Evolutionary conservation across 805 yeast species (phyloP).

Genomic region (Yarrowia sp.): DNA sequence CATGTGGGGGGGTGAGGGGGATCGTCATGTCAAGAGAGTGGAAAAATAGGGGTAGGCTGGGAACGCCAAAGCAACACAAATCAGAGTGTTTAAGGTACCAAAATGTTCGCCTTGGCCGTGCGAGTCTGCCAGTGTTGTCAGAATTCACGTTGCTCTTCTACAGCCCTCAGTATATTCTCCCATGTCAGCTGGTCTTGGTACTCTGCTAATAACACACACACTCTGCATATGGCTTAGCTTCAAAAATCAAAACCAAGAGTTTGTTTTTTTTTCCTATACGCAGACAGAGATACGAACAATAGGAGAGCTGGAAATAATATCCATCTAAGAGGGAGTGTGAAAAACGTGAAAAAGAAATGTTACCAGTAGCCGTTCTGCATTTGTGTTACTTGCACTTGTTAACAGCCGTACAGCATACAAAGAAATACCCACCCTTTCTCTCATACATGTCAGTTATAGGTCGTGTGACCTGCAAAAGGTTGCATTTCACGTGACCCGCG

Average conservation of each 20-base stretch:
- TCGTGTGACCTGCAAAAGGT: not conserved
- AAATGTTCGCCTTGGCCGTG: too few species aligned
- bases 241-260: not conserved
- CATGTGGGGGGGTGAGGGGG: too few species aligned
- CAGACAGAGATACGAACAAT: too few species aligned
- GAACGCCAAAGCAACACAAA: too few species aligned
- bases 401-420: not conserved
- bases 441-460: conserved; percentile 6
- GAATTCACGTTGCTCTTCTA: not conserved
- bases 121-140: too few species aligned
- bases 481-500: not conserved
- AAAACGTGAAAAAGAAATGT: not conserved
- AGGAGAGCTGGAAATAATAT: not conserved
- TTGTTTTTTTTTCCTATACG: not conserved
- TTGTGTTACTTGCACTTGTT: too few species aligned
- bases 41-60: too few species aligned
- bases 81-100: too few species aligned
- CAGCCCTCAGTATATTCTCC: too few species aligned
- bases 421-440: not conserved
- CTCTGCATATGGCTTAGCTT: conserved; percentile 7
- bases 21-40: too few species aligned
- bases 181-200: too few species aligned
- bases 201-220: not conserved
- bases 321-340: not conserved
- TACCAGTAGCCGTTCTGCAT: not conserved